Evolutionary conservation across 805 yeast genomes (phyloP).

Genomic region (Yamadazyma phyllophila): DNA sequence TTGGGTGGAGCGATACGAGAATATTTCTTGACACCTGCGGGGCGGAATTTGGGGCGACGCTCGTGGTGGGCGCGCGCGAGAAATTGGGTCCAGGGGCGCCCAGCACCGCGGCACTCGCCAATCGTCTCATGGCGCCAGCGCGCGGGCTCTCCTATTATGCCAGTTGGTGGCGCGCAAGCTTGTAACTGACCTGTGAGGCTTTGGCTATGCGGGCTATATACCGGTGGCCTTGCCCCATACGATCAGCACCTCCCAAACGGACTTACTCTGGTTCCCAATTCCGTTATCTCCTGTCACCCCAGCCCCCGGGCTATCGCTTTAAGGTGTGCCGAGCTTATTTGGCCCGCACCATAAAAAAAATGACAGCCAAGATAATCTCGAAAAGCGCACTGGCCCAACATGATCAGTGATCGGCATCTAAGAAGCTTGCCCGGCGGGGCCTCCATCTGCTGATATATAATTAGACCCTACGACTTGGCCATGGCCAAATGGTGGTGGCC

Average conservation of each 20-base stretch:
- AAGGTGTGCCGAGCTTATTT: neutral
- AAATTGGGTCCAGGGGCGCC: too few relatives aligned
- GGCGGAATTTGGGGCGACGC: too few relatives aligned
- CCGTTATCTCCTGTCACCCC: too few relatives aligned
- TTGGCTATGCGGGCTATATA: neutral
- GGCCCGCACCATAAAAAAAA: neutral
- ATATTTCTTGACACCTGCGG: neutral
- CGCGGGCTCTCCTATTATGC: neutral
- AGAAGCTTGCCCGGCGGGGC: neutral
- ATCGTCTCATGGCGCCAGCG: neutral
- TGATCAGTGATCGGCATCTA: neutral
- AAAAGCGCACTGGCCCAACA: neutral
- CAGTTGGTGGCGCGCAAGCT: neutral
- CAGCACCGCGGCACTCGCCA: too few relatives aligned
- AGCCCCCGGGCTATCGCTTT: too few relatives aligned
- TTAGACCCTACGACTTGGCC: too few relatives aligned
- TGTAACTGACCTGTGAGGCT: neutral
- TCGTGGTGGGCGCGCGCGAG: too few relatives aligned
- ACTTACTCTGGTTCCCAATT: too few relatives aligned
- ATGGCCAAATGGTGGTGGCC: too few relatives aligned
- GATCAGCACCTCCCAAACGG: too few relatives aligned
- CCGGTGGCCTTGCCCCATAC: too few relatives aligned
- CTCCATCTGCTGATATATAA: neutral
- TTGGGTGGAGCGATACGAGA: neutral
- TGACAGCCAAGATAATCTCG: neutral